Evolutionary conservation across 1,284 basidiomycete species (phyloP).

Genomic region (Marasmius oreades): DNA sequence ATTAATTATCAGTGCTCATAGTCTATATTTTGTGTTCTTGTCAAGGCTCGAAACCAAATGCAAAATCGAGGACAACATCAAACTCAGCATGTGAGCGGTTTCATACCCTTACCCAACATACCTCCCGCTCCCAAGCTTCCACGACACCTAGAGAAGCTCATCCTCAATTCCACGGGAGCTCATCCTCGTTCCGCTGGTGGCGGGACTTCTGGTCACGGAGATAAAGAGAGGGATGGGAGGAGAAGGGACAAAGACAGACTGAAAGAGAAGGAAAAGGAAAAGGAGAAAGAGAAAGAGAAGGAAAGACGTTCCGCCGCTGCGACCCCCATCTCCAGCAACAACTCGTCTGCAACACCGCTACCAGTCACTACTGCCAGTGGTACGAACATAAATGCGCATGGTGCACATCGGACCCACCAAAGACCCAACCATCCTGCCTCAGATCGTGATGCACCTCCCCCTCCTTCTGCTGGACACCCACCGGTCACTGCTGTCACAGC

Average conservation of each 20-base stretch:
- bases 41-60: slow-evolving; percentile 14
- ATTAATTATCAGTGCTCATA: not conserved
- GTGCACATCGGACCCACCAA: not conserved
- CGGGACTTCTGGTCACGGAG: slow-evolving; percentile 24
- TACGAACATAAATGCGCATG: slow-evolving; percentile 29
- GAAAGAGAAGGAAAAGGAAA: slow-evolving; percentile 15
- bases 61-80: not conserved
- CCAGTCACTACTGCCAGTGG: slow-evolving; percentile 43
- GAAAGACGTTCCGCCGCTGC: slow-evolving; percentile 9
- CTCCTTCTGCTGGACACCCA: not conserved
- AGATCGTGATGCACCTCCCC: slow-evolving; percentile 12
- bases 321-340: slow-evolving; percentile 4
- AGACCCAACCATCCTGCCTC: slow-evolving; percentile 22
- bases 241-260: slow-evolving; percentile 13
- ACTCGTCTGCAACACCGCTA: slow-evolving; percentile 8
- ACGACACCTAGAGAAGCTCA: slow-evolving; percentile 90
- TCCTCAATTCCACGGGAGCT: slow-evolving; percentile 58
- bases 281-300: slow-evolving; percentile 14
- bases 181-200: slow-evolving; percentile 25
- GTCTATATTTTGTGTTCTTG: not conserved
- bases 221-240: slow-evolving; percentile 4
- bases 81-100: slow-evolving; percentile 29
- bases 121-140: slow-evolving; percentile 87
- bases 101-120: slow-evolving; percentile 66
- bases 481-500: slow-evolving; percentile 2